These are phyloP conservation scores for Batrachochytrium dendrobatidis DNA, from an alignment of 371 early-diverging fungal genomes.

Conservation along the genomic window DNA sequence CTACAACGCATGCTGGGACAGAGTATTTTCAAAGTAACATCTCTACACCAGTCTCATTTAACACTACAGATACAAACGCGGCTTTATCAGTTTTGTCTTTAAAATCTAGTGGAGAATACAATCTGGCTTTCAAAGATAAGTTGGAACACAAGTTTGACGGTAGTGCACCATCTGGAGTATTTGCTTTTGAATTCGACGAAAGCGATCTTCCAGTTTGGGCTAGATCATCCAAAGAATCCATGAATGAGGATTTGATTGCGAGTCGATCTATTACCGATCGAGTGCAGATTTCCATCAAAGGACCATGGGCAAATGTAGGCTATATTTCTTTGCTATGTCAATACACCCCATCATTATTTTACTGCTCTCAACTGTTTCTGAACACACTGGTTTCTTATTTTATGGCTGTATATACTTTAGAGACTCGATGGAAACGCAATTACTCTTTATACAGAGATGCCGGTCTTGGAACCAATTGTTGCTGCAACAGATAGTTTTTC, in stretches of 20 bases:
- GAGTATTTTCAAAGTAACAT: not conserved
- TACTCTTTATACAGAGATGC: slow-evolving; percentile 14
- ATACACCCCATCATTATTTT: not conserved
- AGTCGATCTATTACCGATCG: not conserved
- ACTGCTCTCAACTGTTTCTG: too few relatives aligned
- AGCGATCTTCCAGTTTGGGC: slow-evolving; percentile 26
- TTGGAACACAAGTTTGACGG: too few relatives aligned
- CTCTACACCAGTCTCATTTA: too few relatives aligned
- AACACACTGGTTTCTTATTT: not conserved
- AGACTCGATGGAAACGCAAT: slow-evolving; percentile 13
- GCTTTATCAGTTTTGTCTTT: too few relatives aligned
- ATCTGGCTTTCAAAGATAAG: too few relatives aligned
- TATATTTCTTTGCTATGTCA: not conserved
- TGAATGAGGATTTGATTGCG: slow-evolving; percentile 1
- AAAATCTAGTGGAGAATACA: too few relatives aligned
- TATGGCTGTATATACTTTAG: slow-evolving; percentile 6
- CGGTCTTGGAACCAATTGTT: slow-evolving; percentile 10
- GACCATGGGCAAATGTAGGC: slow-evolving; percentile 22
- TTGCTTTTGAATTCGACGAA: slow-evolving; percentile 18
- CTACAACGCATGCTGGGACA: not conserved
- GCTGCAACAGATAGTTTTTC: slow-evolving; percentile 14
- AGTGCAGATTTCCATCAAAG: slow-evolving; percentile 9
- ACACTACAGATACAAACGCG: too few relatives aligned
- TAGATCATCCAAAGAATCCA: not conserved
- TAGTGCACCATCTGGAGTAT: slow-evolving; percentile 13